phyloP scores from a whole-genome alignment of 805 yeast genomes.

The Pichia deserticola region DNA sequence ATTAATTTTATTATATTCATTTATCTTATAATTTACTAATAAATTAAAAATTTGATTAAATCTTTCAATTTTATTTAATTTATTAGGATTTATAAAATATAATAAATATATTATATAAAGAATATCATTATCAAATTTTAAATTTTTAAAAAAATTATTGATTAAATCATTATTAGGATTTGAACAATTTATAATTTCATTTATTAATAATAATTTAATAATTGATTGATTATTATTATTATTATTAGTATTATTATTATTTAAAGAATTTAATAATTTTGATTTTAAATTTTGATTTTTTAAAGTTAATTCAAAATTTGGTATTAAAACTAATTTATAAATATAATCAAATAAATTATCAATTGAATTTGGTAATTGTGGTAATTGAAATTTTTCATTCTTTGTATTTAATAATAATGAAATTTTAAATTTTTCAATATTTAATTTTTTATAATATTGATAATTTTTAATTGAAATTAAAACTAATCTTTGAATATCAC shows the following conservation, averaged over 20 bases:
- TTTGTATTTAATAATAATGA: not conserved
- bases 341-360: not conserved
- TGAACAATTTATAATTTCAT: not conserved
- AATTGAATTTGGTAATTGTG: not conserved
- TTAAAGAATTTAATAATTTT: not conserved
- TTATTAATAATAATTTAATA: not conserved
- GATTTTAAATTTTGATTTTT: not conserved
- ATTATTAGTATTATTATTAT: not conserved
- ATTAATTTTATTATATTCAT: not conserved
- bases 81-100: constrained; percentile 2
- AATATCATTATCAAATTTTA: constrained; percentile 1
- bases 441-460: not conserved
- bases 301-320: not conserved
- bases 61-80: not conserved
- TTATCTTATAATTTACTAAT: not conserved
- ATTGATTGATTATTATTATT: not conserved
- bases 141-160: not conserved
- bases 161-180: not conserved
- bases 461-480: not conserved
- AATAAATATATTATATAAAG: constrained; percentile 1
- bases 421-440: not conserved
- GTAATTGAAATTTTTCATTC: not conserved
- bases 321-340: not conserved
- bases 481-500: not conserved
- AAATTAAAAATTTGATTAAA: not conserved